Evolutionary conservation across 306 rosid genomes (phyloP), one percentile per base, ranked within the genome.

Genomic region (Astragalus glycyphyllos): DNA sequence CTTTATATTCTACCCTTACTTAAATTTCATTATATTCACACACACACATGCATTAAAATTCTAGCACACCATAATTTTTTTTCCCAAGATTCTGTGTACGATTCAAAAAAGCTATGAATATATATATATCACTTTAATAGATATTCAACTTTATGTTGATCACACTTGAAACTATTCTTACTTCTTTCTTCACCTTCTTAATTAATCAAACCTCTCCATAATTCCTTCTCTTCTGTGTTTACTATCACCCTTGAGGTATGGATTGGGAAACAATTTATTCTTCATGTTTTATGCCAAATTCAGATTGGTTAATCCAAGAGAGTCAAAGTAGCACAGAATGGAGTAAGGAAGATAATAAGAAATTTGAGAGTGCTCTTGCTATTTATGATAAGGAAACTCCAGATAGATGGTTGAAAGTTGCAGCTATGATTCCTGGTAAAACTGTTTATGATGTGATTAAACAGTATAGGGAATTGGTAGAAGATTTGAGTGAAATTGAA

Each of bases 351-450:
- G 97, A 93, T 86, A 93, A 93, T 79, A 93, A 93, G 86, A 56
- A 7, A 71, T 93, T 93, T 64, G 98, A 93, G 76, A 90, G 91
- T 15, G 98, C 98, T 23, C 94, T 93, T 14, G 98, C 98, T 16
- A 78, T 88, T 29, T 87, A 32, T 15, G 97, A 90, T 15, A 82
- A 90, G 82, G 89, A 87, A 62, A 87, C 90, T 0, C 97, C 97
- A 1, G 92, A 93, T 65, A 29, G 96, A 48, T 93, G 97, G 97
- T 46, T 38, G 0, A 89, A 70, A 57, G 85, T 93, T 17, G 92
- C 98, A 8, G 78, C 69, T 12, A 88, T 88, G 98, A 93, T 93
- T 20, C 96, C 98, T 8, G 97, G 98, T 61, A 93, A 90, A 82
- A 76, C 97, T 8, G 92, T 74, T 50, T 74, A 44, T 45, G 97